Evolutionary conservation across 495 filamentous ascomycete genomes (phyloP).

Genomic region (Ascobolus immersus): DNA sequence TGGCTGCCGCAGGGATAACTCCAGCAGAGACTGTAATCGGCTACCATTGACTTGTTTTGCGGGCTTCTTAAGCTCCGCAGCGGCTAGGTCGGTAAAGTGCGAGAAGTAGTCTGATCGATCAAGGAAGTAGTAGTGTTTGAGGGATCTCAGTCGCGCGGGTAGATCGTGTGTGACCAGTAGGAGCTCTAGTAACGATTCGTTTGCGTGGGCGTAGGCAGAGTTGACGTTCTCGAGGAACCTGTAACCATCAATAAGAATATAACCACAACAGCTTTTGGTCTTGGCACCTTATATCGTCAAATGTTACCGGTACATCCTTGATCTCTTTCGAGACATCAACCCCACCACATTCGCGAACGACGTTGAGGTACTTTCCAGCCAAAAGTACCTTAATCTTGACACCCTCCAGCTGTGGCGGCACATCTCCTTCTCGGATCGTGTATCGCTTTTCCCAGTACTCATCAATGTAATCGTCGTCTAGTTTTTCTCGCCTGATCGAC

Average conservation of each 20-base stretch:
- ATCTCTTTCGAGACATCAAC: slow-evolving; percentile 81
- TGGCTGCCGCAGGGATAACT: slow-evolving; percentile 80
- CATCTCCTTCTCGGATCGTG: slow-evolving; percentile 67
- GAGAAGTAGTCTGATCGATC: slow-evolving; percentile 94
- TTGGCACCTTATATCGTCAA: slow-evolving; percentile 44
- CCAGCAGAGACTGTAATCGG: slow-evolving; percentile 81
- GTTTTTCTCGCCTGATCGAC: slow-evolving; percentile 67
- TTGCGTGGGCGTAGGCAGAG: slow-evolving; percentile 79
- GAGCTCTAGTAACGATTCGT: slow-evolving; percentile 72
- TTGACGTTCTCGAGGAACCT: slow-evolving; percentile 88
- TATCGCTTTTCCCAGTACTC: slow-evolving; percentile 98
- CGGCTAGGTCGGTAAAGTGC: slow-evolving; percentile 76
- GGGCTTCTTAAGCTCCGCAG: slow-evolving; percentile 69
- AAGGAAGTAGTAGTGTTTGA: slow-evolving; percentile 98
- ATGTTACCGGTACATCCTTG: slow-evolving; percentile 65
- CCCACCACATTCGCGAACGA: slow-evolving; percentile 86
- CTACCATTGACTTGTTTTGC: slow-evolving; percentile 67
- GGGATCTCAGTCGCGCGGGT: slow-evolving; percentile 55
- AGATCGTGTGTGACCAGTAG: slow-evolving; percentile 80
- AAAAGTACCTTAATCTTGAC: slow-evolving; percentile 86
- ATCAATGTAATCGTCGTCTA: slow-evolving; percentile 92
- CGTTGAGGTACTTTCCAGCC: slow-evolving; percentile 92
- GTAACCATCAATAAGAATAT: slow-evolving; percentile 9
- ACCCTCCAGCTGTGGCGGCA: slow-evolving; percentile 74
- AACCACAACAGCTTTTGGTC: background rate